Conservation (phyloP, 2,329 filamentous ascomycete genomes). For the Diplodia mutila region DNA sequence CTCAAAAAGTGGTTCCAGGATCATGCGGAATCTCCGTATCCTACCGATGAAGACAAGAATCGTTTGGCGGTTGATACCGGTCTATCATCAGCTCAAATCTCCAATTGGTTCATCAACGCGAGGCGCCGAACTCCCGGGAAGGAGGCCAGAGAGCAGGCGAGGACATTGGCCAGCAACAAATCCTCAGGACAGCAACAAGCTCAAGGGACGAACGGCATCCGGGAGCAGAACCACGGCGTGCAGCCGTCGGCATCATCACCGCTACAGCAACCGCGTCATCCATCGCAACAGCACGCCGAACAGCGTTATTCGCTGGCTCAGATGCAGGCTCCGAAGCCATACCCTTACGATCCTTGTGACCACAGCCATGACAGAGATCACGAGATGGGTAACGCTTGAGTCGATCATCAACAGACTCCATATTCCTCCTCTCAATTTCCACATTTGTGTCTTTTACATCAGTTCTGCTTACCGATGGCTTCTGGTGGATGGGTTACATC, state of each 20-base stretch:
- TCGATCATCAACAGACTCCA: not conserved
- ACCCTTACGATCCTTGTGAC: no score
- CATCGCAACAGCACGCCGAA: not conserved
- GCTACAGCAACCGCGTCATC: not conserved
- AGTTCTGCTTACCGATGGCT: not conserved
- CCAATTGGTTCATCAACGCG: slow-evolving; percentile 82
- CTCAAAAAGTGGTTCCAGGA: slow-evolving; percentile 77
- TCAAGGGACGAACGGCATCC: not conserved
- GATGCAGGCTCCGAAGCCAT: not conserved
- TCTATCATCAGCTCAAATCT: slow-evolving; percentile 54
- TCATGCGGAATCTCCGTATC: slow-evolving; percentile 80
- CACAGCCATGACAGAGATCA: not conserved
- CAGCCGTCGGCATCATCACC: not conserved
- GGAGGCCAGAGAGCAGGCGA: not conserved
- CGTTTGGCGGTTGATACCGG: slow-evolving; percentile 42
- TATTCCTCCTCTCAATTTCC: not conserved
- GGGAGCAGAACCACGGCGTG: not conserved
- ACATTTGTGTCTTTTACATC: not conserved
- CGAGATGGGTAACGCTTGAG: not conserved
- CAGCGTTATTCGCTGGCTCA: not conserved
- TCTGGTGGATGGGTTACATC: not conserved
- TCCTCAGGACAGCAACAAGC: slow-evolving; percentile 1
- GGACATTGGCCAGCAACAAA: not conserved
- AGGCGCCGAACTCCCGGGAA: slow-evolving; percentile 57
- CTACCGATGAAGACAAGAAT: slow-evolving; percentile 83